A percentile compares a stretch with the other conserved stretches of the same genome.
phyloP scores from a whole-genome alignment of 2,329 filamentous ascomycete genomes.

The Uncinocarpus reesii region DNA sequence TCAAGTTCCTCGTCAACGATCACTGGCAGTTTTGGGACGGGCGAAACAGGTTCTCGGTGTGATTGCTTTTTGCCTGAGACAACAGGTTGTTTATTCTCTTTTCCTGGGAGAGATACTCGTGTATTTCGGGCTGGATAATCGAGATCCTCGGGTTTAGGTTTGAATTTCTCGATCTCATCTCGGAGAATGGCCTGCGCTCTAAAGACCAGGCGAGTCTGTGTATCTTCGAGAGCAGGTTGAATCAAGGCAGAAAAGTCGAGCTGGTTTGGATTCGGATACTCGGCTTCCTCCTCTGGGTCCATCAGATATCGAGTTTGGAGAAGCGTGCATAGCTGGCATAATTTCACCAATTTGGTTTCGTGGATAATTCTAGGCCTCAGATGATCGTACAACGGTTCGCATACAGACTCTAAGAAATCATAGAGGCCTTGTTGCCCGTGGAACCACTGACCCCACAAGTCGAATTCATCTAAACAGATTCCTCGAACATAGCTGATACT shows the following conservation, averaged over 20 bases:
- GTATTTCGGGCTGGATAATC: constrained; percentile 50
- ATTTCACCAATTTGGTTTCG: constrained; percentile 54
- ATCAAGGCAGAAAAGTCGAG: constrained; percentile 54
- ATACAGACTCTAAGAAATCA: constrained; percentile 56
- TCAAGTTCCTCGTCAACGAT: constrained; percentile 45
- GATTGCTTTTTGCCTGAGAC: constrained; percentile 46
- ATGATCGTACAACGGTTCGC: constrained; percentile 58
- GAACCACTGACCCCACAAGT: constrained; percentile 58
- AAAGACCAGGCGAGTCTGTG: constrained; percentile 57
- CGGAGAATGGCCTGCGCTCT: constrained; percentile 52
- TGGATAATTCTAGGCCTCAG: constrained; percentile 56
- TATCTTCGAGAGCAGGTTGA: constrained; percentile 56
- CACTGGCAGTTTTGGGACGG: constrained; percentile 41
- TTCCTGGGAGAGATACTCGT: constrained; percentile 34
- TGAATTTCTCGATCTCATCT: constrained; percentile 57
- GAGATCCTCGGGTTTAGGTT: constrained; percentile 54
- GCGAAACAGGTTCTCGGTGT: constrained; percentile 28
- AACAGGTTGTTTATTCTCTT: constrained; percentile 34
- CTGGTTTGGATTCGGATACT: constrained; percentile 40
- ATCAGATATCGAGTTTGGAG: constrained; percentile 57
- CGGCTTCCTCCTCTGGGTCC: constrained; percentile 47
- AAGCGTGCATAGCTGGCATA: constrained; percentile 57
- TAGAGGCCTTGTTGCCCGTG: constrained; percentile 53
- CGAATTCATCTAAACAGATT: constrained; percentile 57
- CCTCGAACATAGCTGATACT: constrained; percentile 56